These are phyloP conservation scores for Lentinula novae-zelandiae DNA, from an alignment of 1,284 basidiomycete genomes.

Conservation along the genomic window DNA sequence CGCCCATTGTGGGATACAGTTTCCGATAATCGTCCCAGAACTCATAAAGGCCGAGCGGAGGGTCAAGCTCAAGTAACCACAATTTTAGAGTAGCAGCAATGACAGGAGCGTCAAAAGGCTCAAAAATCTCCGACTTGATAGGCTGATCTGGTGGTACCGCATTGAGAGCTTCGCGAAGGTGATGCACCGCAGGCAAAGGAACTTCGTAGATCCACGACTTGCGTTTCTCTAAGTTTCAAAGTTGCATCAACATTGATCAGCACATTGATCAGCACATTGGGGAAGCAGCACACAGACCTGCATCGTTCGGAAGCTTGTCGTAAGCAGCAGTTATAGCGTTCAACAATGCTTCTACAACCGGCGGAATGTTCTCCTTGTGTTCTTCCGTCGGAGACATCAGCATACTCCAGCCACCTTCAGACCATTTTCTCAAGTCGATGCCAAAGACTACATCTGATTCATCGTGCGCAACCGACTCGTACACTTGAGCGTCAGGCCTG, in stretches of 20 bases:
- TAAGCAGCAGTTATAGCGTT: constrained; percentile 66
- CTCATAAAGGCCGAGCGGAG: constrained; percentile 79
- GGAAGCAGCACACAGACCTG: constrained; percentile 40
- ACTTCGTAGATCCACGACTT: constrained; percentile 94
- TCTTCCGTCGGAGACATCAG: constrained; percentile 31
- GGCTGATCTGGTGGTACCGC: constrained; percentile 61
- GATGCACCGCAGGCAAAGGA: constrained; percentile 77
- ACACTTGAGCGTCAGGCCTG: constrained; percentile 78
- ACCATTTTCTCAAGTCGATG: constrained; percentile 84
- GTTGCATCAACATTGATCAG: background rate
- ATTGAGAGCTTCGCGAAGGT: constrained; percentile 81
- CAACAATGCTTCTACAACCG: constrained; percentile 71
- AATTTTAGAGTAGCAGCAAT: constrained; percentile 83
- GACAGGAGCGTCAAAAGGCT: constrained; percentile 81
- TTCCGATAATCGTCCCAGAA: constrained; percentile 88
- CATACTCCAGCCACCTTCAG: constrained; percentile 66
- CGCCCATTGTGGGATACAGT: constrained; percentile 60
- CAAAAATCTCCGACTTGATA: constrained; percentile 58
- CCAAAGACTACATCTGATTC: constrained; percentile 85
- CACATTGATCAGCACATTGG: background rate
- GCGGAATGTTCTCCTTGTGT: constrained; percentile 66
- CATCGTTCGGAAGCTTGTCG: constrained; percentile 55
- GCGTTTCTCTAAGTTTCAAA: constrained; percentile 62
- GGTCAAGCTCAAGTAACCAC: constrained; percentile 84
- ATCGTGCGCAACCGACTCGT: constrained; percentile 79